Conservation (phyloP, 2,329 filamentous ascomycete genomes). For the Amphichorda felina region DNA sequence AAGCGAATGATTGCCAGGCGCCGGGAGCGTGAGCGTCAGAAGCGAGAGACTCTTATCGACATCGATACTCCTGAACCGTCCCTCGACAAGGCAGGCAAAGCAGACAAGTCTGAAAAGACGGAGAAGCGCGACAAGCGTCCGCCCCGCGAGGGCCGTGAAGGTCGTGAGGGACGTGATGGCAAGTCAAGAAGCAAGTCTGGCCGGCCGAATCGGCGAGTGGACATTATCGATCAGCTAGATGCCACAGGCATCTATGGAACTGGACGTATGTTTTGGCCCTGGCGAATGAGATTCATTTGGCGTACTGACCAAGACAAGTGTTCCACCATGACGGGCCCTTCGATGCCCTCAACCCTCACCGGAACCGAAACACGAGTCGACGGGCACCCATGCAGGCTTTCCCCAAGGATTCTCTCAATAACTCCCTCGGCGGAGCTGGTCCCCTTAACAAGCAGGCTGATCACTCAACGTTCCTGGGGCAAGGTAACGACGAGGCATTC, state of each 20-base stretch:
- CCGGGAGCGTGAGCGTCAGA: constrained; percentile 13
- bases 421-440: constrained; percentile 76
- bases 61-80: constrained; percentile 9
- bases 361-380: constrained; percentile 73
- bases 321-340: constrained; percentile 98
- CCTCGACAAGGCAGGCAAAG: too few species aligned
- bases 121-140: constrained; percentile 4
- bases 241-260: constrained; percentile 92
- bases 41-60: constrained; percentile 5
- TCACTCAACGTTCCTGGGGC: constrained; percentile 77
- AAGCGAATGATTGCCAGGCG: constrained; percentile 24
- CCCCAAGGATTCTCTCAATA: constrained; percentile 84
- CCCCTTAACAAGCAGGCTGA: constrained; percentile 74
- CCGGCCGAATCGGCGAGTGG: constrained; percentile 44
- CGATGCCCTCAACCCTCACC: constrained; percentile 88
- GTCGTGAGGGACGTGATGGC: constrained; percentile 10
- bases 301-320: constrained; percentile 39
- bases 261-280: constrained; percentile 53
- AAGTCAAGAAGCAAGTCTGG: constrained; percentile 27
- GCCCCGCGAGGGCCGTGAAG: constrained; percentile 8
- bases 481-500: constrained; percentile 72
- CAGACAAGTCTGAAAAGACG: not conserved
- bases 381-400: constrained; percentile 95
- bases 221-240: constrained; percentile 94
- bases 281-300: not conserved